Percentiles rank a stretch among this genome's conserved stretches.
Evolutionary conservation across 2,329 filamentous ascomycete genomes (phyloP).

Genomic region (Phymatotrichopsis omnivora): DNA sequence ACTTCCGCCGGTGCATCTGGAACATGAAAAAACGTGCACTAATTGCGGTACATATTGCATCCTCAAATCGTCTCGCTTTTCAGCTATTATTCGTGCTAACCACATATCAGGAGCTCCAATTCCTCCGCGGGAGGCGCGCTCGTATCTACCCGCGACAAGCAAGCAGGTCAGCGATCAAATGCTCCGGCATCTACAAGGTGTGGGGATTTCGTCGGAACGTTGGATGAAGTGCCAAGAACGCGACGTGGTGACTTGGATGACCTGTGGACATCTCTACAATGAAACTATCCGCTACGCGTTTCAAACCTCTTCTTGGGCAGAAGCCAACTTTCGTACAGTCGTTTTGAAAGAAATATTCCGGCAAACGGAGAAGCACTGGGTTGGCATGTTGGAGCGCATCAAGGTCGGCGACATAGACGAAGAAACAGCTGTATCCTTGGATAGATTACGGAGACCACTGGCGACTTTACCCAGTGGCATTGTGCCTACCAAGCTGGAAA

Average conservation of each 20-base stretch:
- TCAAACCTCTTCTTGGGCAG: too few relatives aligned
- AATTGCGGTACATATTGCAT: constrained; percentile 40
- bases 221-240: neutral
- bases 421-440: constrained; percentile 68
- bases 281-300: too few relatives aligned
- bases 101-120: constrained; percentile 37
- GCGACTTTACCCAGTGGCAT: too few relatives aligned
- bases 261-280: too few relatives aligned
- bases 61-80: too few relatives aligned
- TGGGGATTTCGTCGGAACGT: constrained; percentile 71
- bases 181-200: constrained; percentile 59
- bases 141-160: constrained; percentile 35
- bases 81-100: too few relatives aligned
- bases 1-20: constrained; percentile 61
- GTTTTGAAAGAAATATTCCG: constrained; percentile 92
- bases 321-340: constrained; percentile 92
- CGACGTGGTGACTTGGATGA: constrained; percentile 85
- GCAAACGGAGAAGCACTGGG: constrained; percentile 86
- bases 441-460: constrained; percentile 60
- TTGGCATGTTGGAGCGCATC: constrained; percentile 96
- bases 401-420: constrained; percentile 70
- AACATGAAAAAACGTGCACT: constrained; percentile 41
- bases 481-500: too few relatives aligned
- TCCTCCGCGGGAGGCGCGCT: constrained; percentile 29
- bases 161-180: too few relatives aligned